Base-by-base conservation (phyloP, 805 yeast genomes). In the Ogataea trehalophila region DNA sequence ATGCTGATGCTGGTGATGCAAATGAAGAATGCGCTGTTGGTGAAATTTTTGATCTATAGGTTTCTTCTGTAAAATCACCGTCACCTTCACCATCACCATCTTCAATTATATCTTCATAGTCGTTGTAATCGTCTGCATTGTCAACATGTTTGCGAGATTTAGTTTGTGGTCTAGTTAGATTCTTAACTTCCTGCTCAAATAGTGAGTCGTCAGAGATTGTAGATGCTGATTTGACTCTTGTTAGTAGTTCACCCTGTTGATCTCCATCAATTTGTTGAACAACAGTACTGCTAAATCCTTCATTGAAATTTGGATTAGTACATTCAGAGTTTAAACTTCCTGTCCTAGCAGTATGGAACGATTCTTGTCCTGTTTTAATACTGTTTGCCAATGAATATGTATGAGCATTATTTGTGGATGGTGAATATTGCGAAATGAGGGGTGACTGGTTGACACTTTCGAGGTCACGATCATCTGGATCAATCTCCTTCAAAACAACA, bases 331-430 rank as follows among this genome's bases (percentile, higher is more conserved):
- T 49, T 31, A 20, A 7, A 31, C 42, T 41, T 1, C 52, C 44
- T 14, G 41, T 34, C 13, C 33, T 44, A 14, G 62, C 62, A 3
- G 62, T 57, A 46, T 59, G 62, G 52, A 56, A 59, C 1, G 62
- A 59, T 31, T 54, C 62, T 22, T 51, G 39, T 1, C 60, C 60
- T 2, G 61, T 58, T 11, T 40, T 43, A 6, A 48, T 41, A 41
- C 58, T 57, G 16, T 43, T 51, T n/a, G 52, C 45, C 6, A 49
- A 29, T 5, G 57, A 53, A 15, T 37, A 42, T 3, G 51, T 42
- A 38, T 41, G 51, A 14, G 39, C 48, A 18, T 18, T 23, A 11
- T 11, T n/a, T n/a, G n/a, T n/a, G 2, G 33, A 37, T 42, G 34
- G 31, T 9, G 31, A 26, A 26, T 26, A 26, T 9, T 26, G 11